Evolutionary conservation across 2,329 filamentous ascomycete species (phyloP).

Genomic region (Nemania sp.): DNA sequence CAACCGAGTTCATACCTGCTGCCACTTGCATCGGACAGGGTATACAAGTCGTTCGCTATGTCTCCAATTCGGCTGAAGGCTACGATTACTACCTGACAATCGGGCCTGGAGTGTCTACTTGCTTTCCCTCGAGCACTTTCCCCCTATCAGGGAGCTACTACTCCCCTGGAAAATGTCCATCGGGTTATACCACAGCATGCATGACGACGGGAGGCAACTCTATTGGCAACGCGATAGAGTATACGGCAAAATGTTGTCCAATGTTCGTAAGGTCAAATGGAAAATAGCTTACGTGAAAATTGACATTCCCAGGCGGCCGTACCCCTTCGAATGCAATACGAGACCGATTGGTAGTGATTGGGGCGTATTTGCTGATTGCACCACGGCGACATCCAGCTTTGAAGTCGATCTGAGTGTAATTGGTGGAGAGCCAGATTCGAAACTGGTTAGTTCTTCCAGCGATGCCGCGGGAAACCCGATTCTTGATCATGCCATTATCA

Average conservation of each 20-base stretch:
- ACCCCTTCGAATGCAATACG: constrained; percentile 6
- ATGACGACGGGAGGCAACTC: not conserved
- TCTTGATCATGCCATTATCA: constrained; percentile 1
- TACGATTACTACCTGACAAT: constrained; percentile 12
- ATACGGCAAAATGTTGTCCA: constrained; percentile 13
- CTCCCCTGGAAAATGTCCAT: constrained; percentile 16
- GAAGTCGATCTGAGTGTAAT: not conserved
- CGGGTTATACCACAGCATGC: constrained; percentile 10
- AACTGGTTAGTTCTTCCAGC: not conserved
- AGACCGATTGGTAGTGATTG: not conserved
- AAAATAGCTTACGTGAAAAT: not conserved
- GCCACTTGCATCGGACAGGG: not conserved
- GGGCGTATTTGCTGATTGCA: constrained; percentile 9
- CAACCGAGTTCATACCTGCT: constrained; percentile 5
- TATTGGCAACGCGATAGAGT: constrained; percentile 2
- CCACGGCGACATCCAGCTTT: not conserved
- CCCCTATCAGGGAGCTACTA: constrained; percentile 6
- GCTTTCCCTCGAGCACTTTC: constrained; percentile 12
- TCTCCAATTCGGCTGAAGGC: not conserved
- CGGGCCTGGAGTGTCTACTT: not conserved
- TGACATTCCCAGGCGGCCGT: not conserved
- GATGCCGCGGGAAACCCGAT: not conserved
- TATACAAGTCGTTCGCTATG: not conserved
- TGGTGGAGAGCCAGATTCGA: not conserved
- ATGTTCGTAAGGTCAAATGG: too few relatives aligned